Evolutionary conservation across 805 yeast species (phyloP), one percentile per base, ranked within the genome.

Genomic region (Nakazawaea wyomingensis): DNA sequence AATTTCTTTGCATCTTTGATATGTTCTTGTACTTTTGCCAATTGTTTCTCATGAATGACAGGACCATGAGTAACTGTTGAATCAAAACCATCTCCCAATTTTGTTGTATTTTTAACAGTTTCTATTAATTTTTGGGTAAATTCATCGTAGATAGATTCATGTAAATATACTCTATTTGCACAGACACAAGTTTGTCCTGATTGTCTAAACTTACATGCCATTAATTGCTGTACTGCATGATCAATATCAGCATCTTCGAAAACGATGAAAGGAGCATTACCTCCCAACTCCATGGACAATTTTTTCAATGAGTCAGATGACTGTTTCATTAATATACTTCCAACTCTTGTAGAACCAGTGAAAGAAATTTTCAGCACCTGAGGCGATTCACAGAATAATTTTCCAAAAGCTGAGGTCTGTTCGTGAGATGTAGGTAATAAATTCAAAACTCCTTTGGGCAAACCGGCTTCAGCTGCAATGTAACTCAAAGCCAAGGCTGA

Each of bases 171-270:
- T 55, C 90, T 70, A 62, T 83, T 83, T 36, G 89, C 88, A 58
- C 89, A 82, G 32, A 83, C 83, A 64, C 95, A 85, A 4, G 90
- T 83, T 62, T 85, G 93, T 48, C 93, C 93, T 34, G 82, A 72
- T 21, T 83, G 82, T 57, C 93, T 72, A 64, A 83, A 80, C 60
- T 85, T 85, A 48, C 80, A 73, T 7, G 73, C 78, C 46, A 83
- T 58, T 2, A 85, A 76, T 32, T 79, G 85, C n/a, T 70, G 71
- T 13, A 83, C 78, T 0, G 91, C 91, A 33, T 66, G 62, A 45
- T 77, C 82, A 17, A 84, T 51, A 48, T 82, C 77, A 9, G 87
- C 88, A 55, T 83, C 90, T 42, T 80, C 80, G 59, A 84, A 84
- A 3, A 84, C 80, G 44, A 84, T 73, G 51, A 83, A 76, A 4